Conservation (phyloP, 176 grass and related monocot species). For the Zea mays region Zm-B73-REFERENCE-NAM-5.0 NC_050098.1:202772001-202772500, state of each 20-base stretch:
- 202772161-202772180: constrained; percentile 33
- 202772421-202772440: neutral
- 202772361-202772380: constrained; percentile 13
- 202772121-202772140: constrained; percentile 1
- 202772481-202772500: no score
- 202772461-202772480: no score
- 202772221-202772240: constrained; percentile 4
- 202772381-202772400: neutral
- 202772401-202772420: neutral
- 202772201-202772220: constrained; percentile 42
- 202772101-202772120: constrained; percentile 4
- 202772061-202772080: neutral
- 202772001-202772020: neutral
- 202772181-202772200: constrained; percentile 31
- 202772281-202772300: constrained; percentile 10
- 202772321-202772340: neutral
- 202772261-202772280: constrained; percentile 15
- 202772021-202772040: neutral
- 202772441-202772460: no score
- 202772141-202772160: constrained; percentile 1
- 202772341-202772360: neutral
- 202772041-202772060: neutral
- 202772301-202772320: neutral
- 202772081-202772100: neutral
- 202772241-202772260: constrained; percentile 20